These are phyloP conservation scores for Colletotrichum filicis DNA, from an alignment of 2,329 filamentous ascomycete species.

Conservation along the genomic window DNA sequence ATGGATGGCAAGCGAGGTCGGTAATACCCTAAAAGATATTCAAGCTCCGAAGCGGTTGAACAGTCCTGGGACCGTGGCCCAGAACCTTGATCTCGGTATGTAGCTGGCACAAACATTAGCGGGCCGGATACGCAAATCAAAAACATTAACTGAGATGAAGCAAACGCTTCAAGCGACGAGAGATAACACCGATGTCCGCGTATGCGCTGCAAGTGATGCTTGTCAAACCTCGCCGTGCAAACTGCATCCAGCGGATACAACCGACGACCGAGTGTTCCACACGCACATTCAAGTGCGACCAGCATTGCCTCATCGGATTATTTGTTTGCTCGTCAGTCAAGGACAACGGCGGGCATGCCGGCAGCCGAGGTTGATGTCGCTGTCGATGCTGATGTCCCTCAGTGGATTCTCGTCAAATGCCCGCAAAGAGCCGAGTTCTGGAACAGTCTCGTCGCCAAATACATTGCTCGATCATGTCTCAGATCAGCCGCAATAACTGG, in stretches of 20 bases:
- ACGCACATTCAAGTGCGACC: conserved; percentile 3
- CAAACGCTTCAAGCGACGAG: not conserved
- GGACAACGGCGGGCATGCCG: not conserved
- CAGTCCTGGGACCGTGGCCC: not conserved
- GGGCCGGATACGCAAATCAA: not conserved
- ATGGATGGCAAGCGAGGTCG: not conserved
- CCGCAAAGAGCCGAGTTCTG: not conserved
- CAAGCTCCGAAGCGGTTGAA: not conserved
- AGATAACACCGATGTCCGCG: not conserved
- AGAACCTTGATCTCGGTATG: conserved; percentile 18
- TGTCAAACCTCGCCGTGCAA: not conserved
- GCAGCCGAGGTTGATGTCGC: not conserved
- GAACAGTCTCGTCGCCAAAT: not conserved
- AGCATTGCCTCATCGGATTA: not conserved
- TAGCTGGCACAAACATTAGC: not conserved
- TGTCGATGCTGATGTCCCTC: not conserved
- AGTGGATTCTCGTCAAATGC: not conserved
- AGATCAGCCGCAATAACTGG: not conserved
- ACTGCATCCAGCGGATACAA: conserved; percentile 4
- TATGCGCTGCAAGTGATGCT: not conserved
- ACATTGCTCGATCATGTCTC: conserved; percentile 16
- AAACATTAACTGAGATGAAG: not conserved
- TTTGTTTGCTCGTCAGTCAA: conserved; percentile 9
- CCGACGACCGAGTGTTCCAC: conserved; percentile 17
- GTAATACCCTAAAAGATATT: not conserved